Evolutionary conservation across 2,329 filamentous ascomycete species (phyloP).

Genomic region (Septoria petroselini): DNA sequence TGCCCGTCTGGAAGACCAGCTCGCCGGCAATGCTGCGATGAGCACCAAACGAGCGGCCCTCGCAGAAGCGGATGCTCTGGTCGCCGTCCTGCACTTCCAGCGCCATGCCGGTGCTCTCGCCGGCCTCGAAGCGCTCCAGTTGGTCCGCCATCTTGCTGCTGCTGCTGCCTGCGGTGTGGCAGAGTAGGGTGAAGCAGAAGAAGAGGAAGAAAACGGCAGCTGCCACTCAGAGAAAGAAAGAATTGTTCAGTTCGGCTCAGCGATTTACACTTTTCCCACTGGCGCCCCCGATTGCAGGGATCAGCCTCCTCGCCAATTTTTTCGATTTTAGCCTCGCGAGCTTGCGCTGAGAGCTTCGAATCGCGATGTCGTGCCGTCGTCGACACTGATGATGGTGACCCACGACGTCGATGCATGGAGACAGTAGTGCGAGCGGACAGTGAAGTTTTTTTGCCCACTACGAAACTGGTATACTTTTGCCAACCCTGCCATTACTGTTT

Average conservation of each 20-base stretch:
- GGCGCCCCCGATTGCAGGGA: not conserved
- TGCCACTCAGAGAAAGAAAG: not conserved
- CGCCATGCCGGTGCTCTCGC: slow-evolving; percentile 53
- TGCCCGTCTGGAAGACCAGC: slow-evolving; percentile 98
- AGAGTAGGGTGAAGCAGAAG: slow-evolving; percentile 9
- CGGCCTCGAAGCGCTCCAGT: slow-evolving; percentile 26
- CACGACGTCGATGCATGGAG: slow-evolving; percentile 1
- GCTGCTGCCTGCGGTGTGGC: slow-evolving; percentile 15
- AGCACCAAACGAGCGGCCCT: slow-evolving; percentile 95
- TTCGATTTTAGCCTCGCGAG: not conserved
- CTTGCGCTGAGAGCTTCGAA: not conserved
- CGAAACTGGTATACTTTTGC: not conserved
- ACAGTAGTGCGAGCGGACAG: not conserved
- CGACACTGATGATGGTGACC: not conserved
- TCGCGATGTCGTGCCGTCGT: slow-evolving; percentile 8
- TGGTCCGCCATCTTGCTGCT: slow-evolving; percentile 30
- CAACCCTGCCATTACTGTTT: not conserved
- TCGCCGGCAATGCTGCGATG: slow-evolving; percentile 92
- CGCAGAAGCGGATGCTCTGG: slow-evolving; percentile 59
- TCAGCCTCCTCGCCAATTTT: not conserved
- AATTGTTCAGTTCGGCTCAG: not conserved
- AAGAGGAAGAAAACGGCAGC: slow-evolving; percentile 3
- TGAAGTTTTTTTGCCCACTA: not conserved
- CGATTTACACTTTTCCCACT: not conserved
- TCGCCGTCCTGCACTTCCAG: slow-evolving; percentile 92